Evolutionary conservation across 2,329 filamentous ascomycete genomes (phyloP), one percentile per base, ranked within the genome.

Genomic region (Dryadomyces quercus-mongolicae): DNA sequence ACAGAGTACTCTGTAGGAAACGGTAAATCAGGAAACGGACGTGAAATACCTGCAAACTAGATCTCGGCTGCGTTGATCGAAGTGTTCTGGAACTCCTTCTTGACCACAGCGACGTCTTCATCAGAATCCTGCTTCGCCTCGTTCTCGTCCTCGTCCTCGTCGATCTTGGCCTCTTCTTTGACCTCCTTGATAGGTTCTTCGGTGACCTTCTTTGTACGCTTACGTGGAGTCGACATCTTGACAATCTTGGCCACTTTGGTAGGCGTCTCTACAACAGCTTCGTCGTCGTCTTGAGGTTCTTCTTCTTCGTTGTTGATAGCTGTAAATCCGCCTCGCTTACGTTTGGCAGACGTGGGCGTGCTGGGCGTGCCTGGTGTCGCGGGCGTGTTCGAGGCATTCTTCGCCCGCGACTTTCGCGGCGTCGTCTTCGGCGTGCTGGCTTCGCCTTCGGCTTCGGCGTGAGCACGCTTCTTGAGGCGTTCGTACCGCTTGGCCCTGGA

Each of bases 401-500:
- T 42, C 1, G 20, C 16, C 10, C 34, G 22, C 6, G 25, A 13
- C 22, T 50, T 54, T 3, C 20, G 12, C 1, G 53, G 48, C 10
- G 52, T 47, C 8, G 36, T 15, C 20, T 20, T 16, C 10, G 18
- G 31, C 7, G 22, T 42, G 3, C n/a, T 2, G 2, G 8, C 34
- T 34, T 16, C 21, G 10, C 25, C 42, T 4, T 42, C 34, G 20
- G 6, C 42, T 0, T 22, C 16, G 3, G 18, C 16, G 18, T 53
- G 43, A 1, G 56, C 56, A 13, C 46, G 43, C 46, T 58, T 57
- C 49, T 57, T 71, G 63, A 87, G 74, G 36, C 83, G 77, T 66
- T 84, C 80, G 62, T 84, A 86, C 60, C 83, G 72, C 67, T 86
- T 86, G 58, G 81, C 77, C 1, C 84, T 86, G 34, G 5, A 42